A percentile compares a stretch with the other conserved stretches of the same genome.
phyloP scores from a whole-genome alignment of 176 grass and related monocot genomes.

The Chloris gayana region DNA sequence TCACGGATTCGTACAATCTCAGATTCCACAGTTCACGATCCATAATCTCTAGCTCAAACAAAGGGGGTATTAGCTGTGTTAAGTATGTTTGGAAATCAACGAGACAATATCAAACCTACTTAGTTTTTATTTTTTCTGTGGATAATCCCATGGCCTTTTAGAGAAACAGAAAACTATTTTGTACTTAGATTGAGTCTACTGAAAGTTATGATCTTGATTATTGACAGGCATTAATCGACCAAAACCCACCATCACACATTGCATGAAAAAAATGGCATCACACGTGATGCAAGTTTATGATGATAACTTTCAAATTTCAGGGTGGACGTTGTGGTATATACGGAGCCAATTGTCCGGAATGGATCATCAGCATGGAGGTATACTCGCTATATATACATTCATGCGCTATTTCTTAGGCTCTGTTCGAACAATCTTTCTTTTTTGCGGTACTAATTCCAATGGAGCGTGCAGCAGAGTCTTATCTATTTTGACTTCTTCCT shows the following conservation, averaged over 20 bases:
- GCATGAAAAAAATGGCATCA: too few relatives aligned
- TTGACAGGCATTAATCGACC: too few relatives aligned
- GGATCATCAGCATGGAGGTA: conserved; percentile 91
- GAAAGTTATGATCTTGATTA: too few relatives aligned
- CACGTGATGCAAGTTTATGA: neutral
- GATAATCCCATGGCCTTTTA: too few relatives aligned
- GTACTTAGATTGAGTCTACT: too few relatives aligned
- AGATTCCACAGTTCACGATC: too few relatives aligned
- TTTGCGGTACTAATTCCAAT: neutral
- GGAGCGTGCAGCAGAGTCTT: neutral
- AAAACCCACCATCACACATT: too few relatives aligned
- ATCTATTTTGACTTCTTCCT: neutral
- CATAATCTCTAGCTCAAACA: too few relatives aligned
- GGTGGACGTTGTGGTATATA: conserved; percentile 72
- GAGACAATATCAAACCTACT: neutral
- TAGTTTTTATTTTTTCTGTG: neutral
- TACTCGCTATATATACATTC: neutral
- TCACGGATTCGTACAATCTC: too few relatives aligned
- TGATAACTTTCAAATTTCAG: conserved; percentile 35
- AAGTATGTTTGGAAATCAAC: neutral
- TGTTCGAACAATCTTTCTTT: neutral
- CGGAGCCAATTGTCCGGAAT: conserved; percentile 81
- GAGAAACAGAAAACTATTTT: too few relatives aligned
- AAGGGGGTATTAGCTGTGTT: neutral
- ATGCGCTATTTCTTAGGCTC: too few relatives aligned